Evolutionary conservation across 306 rosid genomes (phyloP).

Genomic region (Herpetospermum pedunculosum): DNA sequence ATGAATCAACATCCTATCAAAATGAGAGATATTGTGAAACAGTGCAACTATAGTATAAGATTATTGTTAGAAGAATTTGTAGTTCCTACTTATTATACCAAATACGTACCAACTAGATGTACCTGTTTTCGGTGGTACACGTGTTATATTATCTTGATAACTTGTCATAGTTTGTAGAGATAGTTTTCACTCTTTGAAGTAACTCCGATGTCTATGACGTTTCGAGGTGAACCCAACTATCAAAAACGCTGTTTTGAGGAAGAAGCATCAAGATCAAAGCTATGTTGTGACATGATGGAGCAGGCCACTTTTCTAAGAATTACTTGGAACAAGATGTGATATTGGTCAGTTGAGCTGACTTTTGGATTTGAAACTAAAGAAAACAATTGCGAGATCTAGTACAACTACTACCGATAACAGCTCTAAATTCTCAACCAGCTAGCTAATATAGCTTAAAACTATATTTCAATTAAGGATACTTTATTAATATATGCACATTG

Average conservation of each 20-base stretch:
- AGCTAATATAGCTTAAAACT: background rate
- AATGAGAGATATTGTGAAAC: background rate
- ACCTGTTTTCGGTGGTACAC: too few species aligned
- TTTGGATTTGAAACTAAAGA: background rate
- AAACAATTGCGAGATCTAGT: background rate
- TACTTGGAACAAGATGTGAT: background rate
- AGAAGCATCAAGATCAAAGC: background rate
- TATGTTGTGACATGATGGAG: background rate
- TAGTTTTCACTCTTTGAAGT: background rate
- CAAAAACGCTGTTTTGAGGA: background rate
- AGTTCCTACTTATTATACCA: too few species aligned
- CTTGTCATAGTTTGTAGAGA: background rate
- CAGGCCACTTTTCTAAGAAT: background rate
- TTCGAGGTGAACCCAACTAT: background rate
- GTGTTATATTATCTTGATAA: too few species aligned
- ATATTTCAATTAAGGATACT: background rate
- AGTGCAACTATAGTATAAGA: background rate
- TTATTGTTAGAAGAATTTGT: too few species aligned
- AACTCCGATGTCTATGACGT: background rate
- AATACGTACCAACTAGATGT: too few species aligned
- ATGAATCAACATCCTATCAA: background rate
- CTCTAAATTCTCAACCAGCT: background rate
- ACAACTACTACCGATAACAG: background rate
- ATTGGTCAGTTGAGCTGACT: background rate
- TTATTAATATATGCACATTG: conserved; percentile 11